Evolutionary conservation across 2,329 filamentous ascomycete species (phyloP), one percentile per base, ranked within the genome.

Genomic region (Ceratocystis alfenasii): DNA sequence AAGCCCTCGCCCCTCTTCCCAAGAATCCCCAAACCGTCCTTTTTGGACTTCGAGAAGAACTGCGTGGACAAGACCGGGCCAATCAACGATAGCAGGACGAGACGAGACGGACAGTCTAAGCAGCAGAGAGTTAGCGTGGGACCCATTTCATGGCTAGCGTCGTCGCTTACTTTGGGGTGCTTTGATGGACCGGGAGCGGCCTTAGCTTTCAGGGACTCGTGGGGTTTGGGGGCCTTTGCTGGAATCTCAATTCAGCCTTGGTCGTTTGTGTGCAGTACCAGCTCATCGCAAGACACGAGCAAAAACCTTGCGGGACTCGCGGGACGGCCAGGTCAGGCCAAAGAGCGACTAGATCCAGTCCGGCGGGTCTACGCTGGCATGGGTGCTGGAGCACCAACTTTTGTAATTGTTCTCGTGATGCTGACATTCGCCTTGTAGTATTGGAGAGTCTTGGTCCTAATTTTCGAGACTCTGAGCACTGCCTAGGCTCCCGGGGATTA

Each of bases 111-210:
- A 2, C 48, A 1, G 48, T 25, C 22, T 28, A 53, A 53, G 36
- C 36, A 41, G 12, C 12, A 41, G 36, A 41, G 3, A 41, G 36
- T 41, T 41, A 41, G 36, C 36, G 10, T 41, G 4, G 10, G 10
- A 5, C 36, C 36, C 36, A 41, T 41, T 41, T 15, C 36, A 12
- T 41, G 10, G 36, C 36, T 59, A 59, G 55, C 55, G 55, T 59
- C 28, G 55, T 30, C 33, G 25, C 48, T 10, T 41, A 12, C 10
- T 15, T 15, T 41, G 10, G 36, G 36, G 36, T 41, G 36, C 36
- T 41, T 41, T 53, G 48, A 25, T 22, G 48, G 48, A 53, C 48
- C 48, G 22, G 55, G 55, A 59, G 55, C 55, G 28, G 55, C 55
- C 55, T 30, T 59, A 20, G 55, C 33, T 59, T 59, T 59, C 25